These are phyloP conservation scores for Aspergillus egyptiacus DNA, from an alignment of 495 filamentous ascomycete genomes.

Conservation along the genomic window DNA sequence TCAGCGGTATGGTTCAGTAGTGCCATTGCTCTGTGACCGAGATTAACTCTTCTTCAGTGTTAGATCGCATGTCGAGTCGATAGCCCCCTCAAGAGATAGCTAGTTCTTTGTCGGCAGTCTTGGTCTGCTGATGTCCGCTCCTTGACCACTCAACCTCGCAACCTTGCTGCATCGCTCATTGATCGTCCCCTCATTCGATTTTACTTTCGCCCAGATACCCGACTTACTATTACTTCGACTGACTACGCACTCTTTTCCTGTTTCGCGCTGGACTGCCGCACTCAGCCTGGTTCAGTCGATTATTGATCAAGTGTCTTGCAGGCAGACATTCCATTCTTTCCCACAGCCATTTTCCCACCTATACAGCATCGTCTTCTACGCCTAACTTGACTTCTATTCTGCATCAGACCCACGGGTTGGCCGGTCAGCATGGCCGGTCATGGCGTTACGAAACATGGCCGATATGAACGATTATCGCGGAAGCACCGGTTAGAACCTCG, in stretches of 20 bases:
- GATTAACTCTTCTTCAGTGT: neutral
- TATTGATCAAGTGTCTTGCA: constrained; percentile 16
- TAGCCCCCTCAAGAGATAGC: constrained; percentile 1
- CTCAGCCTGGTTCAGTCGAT: neutral
- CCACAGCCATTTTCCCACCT: neutral
- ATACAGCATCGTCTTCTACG: neutral
- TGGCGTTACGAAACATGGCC: constrained; percentile 17
- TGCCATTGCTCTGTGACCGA: neutral
- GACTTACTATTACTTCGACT: neutral
- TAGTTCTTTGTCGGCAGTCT: constrained; percentile 22
- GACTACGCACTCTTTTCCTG: neutral
- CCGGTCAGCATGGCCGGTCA: constrained; percentile 22
- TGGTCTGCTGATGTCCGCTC: constrained; percentile 28
- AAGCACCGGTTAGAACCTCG: constrained; percentile 12
- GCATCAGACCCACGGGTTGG: neutral
- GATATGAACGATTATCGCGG: constrained; percentile 16
- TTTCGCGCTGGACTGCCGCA: neutral
- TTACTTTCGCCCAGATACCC: neutral
- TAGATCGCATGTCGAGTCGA: constrained; percentile 6
- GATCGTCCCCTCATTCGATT: neutral
- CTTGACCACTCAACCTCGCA: constrained; percentile 17
- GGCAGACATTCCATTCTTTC: constrained; percentile 20
- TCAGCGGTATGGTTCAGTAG: constrained; percentile 3
- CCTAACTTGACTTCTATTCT: neutral
- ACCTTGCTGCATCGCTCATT: constrained; percentile 12